phyloP scores from a whole-genome alignment of 2,329 filamentous ascomycete species.

The Stachybotrys elegans region DNA sequence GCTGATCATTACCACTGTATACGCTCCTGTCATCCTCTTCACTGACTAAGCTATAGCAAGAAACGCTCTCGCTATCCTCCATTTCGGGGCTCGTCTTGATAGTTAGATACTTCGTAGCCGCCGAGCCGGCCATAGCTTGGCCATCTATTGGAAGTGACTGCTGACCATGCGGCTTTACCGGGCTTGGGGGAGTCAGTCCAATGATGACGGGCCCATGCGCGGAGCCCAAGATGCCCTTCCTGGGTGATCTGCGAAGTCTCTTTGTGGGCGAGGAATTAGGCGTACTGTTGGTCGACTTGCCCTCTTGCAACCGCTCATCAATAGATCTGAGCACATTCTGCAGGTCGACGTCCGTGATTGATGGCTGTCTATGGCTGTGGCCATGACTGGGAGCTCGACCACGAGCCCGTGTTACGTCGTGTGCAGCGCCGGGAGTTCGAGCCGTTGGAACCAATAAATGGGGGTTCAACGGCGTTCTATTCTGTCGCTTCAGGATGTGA shows the following conservation, averaged over 20 bases:
- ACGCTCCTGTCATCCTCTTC: neutral
- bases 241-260: slow-evolving; percentile 19
- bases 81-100: neutral
- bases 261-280: slow-evolving; percentile 14
- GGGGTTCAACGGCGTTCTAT: slow-evolving; percentile 8
- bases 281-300: slow-evolving; percentile 22
- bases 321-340: slow-evolving; percentile 48
- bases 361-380: slow-evolving; percentile 14
- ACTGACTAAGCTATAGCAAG: slow-evolving; percentile 4
- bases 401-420: too few relatives aligned
- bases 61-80: neutral
- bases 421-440: too few relatives aligned
- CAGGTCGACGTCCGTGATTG: slow-evolving; percentile 40
- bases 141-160: too few relatives aligned
- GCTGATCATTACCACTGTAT: neutral
- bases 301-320: slow-evolving; percentile 43
- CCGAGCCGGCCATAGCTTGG: too few relatives aligned
- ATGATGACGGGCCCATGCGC: slow-evolving; percentile 14
- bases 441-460: too few relatives aligned
- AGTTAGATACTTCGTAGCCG: neutral
- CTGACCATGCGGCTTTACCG: too few relatives aligned
- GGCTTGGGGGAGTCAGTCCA: neutral
- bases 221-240: slow-evolving; percentile 9
- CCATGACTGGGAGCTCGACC: slow-evolving; percentile 7
- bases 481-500: slow-evolving; percentile 13